These are phyloP conservation scores for Rhexocercosporidium sp. DNA, from an alignment of 2,329 filamentous ascomycete species.

Conservation along the genomic window DNA sequence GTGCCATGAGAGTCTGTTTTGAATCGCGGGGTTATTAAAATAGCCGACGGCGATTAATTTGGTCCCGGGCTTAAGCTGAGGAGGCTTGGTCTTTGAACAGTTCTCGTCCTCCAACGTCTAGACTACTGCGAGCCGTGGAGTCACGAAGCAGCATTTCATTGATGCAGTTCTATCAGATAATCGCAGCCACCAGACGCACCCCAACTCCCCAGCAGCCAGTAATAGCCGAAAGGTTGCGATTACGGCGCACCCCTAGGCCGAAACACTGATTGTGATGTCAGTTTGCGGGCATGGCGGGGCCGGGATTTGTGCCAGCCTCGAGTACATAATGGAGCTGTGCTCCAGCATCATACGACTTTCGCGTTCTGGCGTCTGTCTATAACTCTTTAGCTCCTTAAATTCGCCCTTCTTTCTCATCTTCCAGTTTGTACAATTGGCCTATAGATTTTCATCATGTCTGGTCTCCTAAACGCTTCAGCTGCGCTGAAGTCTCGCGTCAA, in stretches of 20 bases:
- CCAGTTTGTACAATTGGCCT: constrained; percentile 9
- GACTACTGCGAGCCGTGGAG: background rate
- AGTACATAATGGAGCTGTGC: constrained; percentile 17
- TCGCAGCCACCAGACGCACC: background rate
- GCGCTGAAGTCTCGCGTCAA: constrained; percentile 77
- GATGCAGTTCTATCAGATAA: background rate
- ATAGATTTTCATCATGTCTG: constrained; percentile 31
- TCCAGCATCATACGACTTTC: constrained; percentile 27
- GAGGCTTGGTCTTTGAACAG: background rate
- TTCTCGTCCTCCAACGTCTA: background rate
- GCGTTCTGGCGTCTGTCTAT: constrained; percentile 1
- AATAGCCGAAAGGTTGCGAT: constrained; percentile 29
- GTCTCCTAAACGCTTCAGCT: constrained; percentile 39
- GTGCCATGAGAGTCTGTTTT: background rate
- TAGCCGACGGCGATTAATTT: background rate
- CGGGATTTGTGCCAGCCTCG: constrained; percentile 19
- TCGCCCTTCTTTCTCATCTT: constrained; percentile 5
- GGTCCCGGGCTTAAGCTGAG: background rate
- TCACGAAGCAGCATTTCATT: background rate
- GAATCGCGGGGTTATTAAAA: background rate
- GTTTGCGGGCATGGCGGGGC: constrained; percentile 19
- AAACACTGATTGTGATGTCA: constrained; percentile 9
- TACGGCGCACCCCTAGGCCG: constrained; percentile 17
- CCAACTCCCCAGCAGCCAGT: constrained; percentile 5
- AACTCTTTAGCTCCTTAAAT: background rate